Evolutionary conservation across 805 yeast genomes (phyloP), one percentile per base, ranked within the genome.

Genomic region (Starmerella bacillaris): DNA sequence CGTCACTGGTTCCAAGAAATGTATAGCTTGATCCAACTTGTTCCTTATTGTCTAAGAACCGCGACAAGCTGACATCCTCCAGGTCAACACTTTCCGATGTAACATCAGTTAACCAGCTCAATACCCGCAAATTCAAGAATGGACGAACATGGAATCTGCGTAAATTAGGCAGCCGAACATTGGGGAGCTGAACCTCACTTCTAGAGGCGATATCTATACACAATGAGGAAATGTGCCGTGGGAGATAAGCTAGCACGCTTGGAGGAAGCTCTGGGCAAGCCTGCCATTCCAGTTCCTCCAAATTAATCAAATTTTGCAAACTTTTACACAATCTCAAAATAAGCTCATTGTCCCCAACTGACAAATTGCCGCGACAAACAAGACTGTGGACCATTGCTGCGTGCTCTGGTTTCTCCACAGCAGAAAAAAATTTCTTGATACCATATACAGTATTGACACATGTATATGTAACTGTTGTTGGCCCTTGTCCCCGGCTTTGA

Each of bases 211-310:
- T 11, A 22, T 22, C 26, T 9, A 22, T n/a, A 11, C 9, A 9
- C n/a, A 22, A n/a, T n/a, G 26, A 22, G 26, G 12, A 22, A 9
- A 22, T n/a, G 26, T 9, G 9, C 20, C 34, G 21, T 2, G 51
- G 48, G 24, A 48, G 37, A 20, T 35, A 39, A 6, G 39, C 37
- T 16, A 53, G 43, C 14, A 51, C 32, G 24, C 39, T 44, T 2
- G 48, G 49, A 14, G 54, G 49, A 4, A 53, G 47, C 26, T 51
- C 55, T 5, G 57, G 58, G 24, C 52, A 47, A 7, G 56, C 51
- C 17, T 47, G 40, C 60, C 60, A 55, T n/a, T 50, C 46, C 12
- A 55, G 39, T 8, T 36, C 40, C 12, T 21, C 29, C 21, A 55
- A 39, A 28, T 37, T 37, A 7, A 15, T 18, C 39, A 56, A 41